phyloP scores from a whole-genome alignment of 2,329 filamentous ascomycete genomes.

The Fusarium sp. region DNA sequence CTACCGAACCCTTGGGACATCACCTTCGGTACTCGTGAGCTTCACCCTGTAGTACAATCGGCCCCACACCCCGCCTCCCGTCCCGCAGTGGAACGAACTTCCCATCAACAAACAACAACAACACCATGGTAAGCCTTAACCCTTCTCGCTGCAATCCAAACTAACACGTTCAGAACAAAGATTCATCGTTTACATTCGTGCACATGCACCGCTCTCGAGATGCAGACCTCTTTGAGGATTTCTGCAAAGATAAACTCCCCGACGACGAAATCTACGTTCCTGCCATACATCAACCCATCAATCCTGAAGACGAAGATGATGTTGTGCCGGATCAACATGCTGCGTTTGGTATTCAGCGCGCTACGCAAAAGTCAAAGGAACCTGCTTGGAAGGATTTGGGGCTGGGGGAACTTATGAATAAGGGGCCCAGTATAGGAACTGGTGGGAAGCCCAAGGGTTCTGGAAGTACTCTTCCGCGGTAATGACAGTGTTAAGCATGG shows the following conservation, averaged over 20 bases:
- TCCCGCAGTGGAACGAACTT: slow-evolving; percentile 15
- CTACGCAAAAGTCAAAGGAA: slow-evolving; percentile 77
- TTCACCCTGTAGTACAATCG: not conserved
- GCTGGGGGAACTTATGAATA: slow-evolving; percentile 75
- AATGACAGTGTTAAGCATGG: slow-evolving; percentile 4
- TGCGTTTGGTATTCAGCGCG: slow-evolving; percentile 85
- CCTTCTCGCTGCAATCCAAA: not conserved
- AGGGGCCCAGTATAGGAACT: slow-evolving; percentile 59
- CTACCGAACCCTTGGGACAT: not conserved
- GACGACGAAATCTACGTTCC: slow-evolving; percentile 86
- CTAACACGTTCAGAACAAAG: slow-evolving; percentile 68
- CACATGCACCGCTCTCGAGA: slow-evolving; percentile 79
- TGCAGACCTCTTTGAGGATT: slow-evolving; percentile 83
- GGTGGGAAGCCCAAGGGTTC: slow-evolving; percentile 37
- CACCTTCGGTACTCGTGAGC: not conserved
- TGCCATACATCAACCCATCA: slow-evolving; percentile 81
- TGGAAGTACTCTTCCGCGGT: slow-evolving; percentile 32
- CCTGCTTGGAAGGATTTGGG: slow-evolving; percentile 84
- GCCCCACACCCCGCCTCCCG: slow-evolving; percentile 33
- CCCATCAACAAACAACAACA: slow-evolving; percentile 25
- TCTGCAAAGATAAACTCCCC: slow-evolving; percentile 76
- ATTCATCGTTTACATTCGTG: slow-evolving; percentile 78
- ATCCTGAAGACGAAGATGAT: slow-evolving; percentile 89
- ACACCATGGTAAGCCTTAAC: not conserved
- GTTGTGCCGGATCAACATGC: slow-evolving; percentile 90